Base-by-base conservation (phyloP, 352 stramenopile genomes). In the Halophytophthora polymorphica region DNA sequence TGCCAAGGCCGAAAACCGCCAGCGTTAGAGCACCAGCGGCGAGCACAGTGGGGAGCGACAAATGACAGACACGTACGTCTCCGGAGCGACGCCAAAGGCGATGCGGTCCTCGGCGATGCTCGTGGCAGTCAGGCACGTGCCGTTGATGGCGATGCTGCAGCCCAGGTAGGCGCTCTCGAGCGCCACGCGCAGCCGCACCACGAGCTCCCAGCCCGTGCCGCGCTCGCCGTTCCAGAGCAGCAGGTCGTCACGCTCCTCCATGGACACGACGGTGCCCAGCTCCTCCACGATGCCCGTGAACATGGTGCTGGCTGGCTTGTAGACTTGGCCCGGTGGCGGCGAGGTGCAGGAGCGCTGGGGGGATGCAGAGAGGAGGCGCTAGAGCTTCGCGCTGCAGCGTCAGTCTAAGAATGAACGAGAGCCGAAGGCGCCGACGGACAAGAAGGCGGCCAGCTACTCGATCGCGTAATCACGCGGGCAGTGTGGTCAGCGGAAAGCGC, bases 271-370 rank as follows among this genome's bases (percentile, higher is more conserved):
- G 33, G 74, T 90, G 50, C 97, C 97, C 69, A 99, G 98, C 83
- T 99, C 96, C 74, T 99, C 96, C 38, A 99, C 86, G 73, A 99
- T 99, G 31, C 97, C 97, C 7, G 94, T 98, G 75, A 99, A 99
- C 95, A 99, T 91, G 38, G 17, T 40, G 45, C 17, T 39, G 14
- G 17, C 25, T 31, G 25, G 25, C 8, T 31, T 31, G 25, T 10
- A 10, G 25, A 8, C 25, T 31, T 31, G 25, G 25, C 25, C 8
- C 25, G 25, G 25, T 10, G 25, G 25, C 25, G 25, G 25, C n/a
- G 25, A 10, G 25, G 25, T 8, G 25, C 25, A 31, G 25, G 25
- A 31, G 8, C 25, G 25, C 25, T 31, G 25, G 8, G 25, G 25
- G 25, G n/a, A n/a, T 31, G 25, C 25, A 31, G 25, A 31, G 25